Percentiles rank a stretch among this genome's conserved stretches.
These are phyloP conservation scores for Bjerkandera adusta DNA, from an alignment of 1,284 basidiomycete genomes.

Conservation along the genomic window DNA sequence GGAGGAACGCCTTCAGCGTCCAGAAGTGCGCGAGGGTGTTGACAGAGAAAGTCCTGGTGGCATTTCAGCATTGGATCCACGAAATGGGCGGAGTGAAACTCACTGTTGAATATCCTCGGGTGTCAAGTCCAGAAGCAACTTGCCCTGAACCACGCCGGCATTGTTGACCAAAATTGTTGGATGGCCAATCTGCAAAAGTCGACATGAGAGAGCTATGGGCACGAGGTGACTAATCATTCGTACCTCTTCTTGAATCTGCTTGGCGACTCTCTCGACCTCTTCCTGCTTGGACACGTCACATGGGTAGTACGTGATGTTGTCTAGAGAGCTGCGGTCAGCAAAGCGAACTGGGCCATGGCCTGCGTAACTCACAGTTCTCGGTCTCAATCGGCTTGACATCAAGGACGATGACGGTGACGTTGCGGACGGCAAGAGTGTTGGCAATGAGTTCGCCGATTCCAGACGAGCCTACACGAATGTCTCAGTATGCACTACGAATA, in stretches of 20 bases:
- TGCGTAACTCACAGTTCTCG: slow-evolving; percentile 60
- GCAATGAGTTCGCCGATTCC: slow-evolving; percentile 88
- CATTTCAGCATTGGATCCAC: slow-evolving; percentile 7
- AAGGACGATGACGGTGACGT: slow-evolving; percentile 82
- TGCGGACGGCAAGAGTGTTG: slow-evolving; percentile 77
- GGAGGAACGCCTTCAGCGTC: slow-evolving; percentile 91
- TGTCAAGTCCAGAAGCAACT: slow-evolving; percentile 76
- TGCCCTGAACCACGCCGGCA: slow-evolving; percentile 93
- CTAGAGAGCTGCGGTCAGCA: slow-evolving; percentile 34
- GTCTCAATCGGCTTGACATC: slow-evolving; percentile 76
- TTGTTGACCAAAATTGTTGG: slow-evolving; percentile 94
- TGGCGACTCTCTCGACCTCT: slow-evolving; percentile 72
- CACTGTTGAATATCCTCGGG: slow-evolving; percentile 81
- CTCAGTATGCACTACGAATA: slow-evolving; percentile 10
- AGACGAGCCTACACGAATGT: slow-evolving; percentile 61
- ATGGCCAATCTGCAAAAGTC: slow-evolving; percentile 69
- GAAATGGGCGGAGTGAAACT: slow-evolving; percentile 23
- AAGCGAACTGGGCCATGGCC: background rate
- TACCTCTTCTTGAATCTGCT: slow-evolving; percentile 75
- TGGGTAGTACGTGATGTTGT: slow-evolving; percentile 78
- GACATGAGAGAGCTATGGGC: too few species aligned
- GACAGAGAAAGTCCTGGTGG: slow-evolving; percentile 83
- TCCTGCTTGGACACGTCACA: slow-evolving; percentile 90
- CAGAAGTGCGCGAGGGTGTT: slow-evolving; percentile 91
- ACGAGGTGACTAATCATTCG: too few species aligned